phyloP scores from a whole-genome alignment of 345 rosid genomes.

The Eucalyptus pauciflora region DNA sequence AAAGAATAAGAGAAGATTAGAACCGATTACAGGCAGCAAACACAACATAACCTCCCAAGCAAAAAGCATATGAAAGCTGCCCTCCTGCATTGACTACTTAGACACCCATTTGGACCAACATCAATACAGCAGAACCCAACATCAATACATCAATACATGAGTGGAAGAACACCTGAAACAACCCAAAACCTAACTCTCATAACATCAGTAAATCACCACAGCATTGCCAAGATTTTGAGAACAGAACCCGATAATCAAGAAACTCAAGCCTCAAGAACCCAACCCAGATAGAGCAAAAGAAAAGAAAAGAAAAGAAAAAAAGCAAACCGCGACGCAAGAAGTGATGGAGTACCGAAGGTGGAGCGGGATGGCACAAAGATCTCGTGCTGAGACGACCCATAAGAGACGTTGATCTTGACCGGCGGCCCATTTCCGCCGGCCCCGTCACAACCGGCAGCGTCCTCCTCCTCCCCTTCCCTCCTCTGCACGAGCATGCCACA shows the following conservation, averaged over 20 bases:
- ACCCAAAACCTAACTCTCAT: background rate
- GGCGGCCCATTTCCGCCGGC: conserved; percentile 10
- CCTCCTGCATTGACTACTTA: background rate
- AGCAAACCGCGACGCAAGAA: background rate
- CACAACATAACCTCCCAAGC: background rate
- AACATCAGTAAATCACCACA: background rate
- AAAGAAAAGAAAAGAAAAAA: background rate
- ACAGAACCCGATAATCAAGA: background rate
- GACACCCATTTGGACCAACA: background rate
- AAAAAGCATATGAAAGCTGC: background rate
- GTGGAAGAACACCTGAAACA: background rate
- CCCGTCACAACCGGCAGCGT: conserved; percentile 1
- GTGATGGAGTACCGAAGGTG: conserved; percentile 40
- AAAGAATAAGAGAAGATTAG: background rate
- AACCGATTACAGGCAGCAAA: background rate
- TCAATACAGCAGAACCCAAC: background rate
- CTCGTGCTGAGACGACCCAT: conserved; percentile 35
- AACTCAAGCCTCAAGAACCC: background rate
- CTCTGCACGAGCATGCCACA: conserved; percentile 49
- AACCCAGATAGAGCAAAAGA: background rate
- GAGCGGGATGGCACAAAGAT: conserved; percentile 31
- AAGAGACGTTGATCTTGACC: conserved; percentile 28
- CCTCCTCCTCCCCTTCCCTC: conserved; percentile 13
- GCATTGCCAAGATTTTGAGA: background rate
- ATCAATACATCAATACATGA: background rate